Conservation (phyloP, 371 early-diverging fungal genomes). For the Circinella minor region DNA sequence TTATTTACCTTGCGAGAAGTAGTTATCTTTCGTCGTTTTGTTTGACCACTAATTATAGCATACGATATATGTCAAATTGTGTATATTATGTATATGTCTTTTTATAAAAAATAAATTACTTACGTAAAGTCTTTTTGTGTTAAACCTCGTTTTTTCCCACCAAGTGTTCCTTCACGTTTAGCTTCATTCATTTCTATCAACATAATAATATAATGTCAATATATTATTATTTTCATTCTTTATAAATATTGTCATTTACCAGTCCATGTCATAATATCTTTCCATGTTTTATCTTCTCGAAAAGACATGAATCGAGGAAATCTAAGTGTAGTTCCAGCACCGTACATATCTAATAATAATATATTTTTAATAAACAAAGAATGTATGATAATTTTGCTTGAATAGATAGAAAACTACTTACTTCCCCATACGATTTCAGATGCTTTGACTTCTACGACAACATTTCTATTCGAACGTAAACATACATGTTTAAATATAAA, state of each 20-base stretch:
- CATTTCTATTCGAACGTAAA: constrained; percentile 35
- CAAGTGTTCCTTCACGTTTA: constrained; percentile 28
- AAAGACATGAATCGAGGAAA: constrained; percentile 75
- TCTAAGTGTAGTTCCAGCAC: constrained; percentile 68
- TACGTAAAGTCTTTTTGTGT: constrained; percentile 23
- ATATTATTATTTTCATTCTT: not conserved
- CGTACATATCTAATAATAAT: constrained; percentile 47
- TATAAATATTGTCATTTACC: constrained; percentile 23
- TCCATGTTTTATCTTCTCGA: constrained; percentile 69
- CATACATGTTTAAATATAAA: too few relatives aligned
- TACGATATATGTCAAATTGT: too few relatives aligned
- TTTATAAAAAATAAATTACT: not conserved
- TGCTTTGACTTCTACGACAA: constrained; percentile 74
- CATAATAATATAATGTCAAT: too few relatives aligned
- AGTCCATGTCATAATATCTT: constrained; percentile 58
- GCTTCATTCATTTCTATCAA: constrained; percentile 25
- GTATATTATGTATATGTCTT: too few relatives aligned
- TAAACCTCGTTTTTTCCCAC: constrained; percentile 28
- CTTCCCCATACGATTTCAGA: constrained; percentile 59
- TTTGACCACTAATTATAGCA: not conserved
- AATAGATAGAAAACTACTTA: too few relatives aligned
- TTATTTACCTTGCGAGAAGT: constrained; percentile 3
- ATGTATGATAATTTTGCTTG: not conserved
- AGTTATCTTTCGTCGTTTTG: constrained; percentile 5
- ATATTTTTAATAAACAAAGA: too few relatives aligned